Base-by-base conservation (phyloP, 2,329 filamentous ascomycete genomes). In the Nigrograna mackinnonii region DNA sequence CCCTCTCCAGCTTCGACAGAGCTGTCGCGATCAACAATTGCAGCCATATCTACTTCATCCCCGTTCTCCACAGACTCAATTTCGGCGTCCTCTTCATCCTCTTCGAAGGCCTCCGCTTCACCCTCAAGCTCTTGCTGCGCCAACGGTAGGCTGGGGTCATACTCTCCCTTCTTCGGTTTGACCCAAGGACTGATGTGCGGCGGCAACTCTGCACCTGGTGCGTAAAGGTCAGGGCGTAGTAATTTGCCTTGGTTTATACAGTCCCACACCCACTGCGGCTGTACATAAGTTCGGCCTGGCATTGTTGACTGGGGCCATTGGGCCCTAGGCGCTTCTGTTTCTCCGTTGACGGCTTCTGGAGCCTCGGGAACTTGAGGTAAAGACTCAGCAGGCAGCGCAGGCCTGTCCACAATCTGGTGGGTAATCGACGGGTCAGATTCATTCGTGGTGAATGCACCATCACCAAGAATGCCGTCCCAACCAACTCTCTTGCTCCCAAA, bases 191-290 rank as follows among this genome's bases (percentile, higher is more conserved):
- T 97, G 57, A 99, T 72, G 78, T 99, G 94, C 11, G 94, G 94
- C 17, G 94, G 94, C 22, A 99, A 78, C 54, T 89, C 85, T 14
- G 91, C 87, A 14, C 94, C 94, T 2, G 94, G 94, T 1, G 86
- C 89, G 62, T 99, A 99, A 24, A 91, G 72, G 63, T 96, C 90
- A 22, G 91, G 83, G 52, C 87, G 81, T 67, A 96, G 85, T 42
- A 99, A 75, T 69, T 92, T 90, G 49, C 90, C 89, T 34, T 94
- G 89, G 67, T 99, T 99, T 67, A 96, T 76, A 60, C 89, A 92
- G 64, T 99, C 94, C 94, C 94, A 99, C 4, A 99, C 84, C 92
- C 95, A 99, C 67, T 99, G 94, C 16, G 94, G 94, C 74, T 99
- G 94, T 42, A 99, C 75, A 58, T 99, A 99, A 50, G 84, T 90